Evolutionary conservation across 2,329 filamentous ascomycete genomes (phyloP), one percentile per base, ranked within the genome.

Genomic region (Sporothrix brunneoviolacea): DNA sequence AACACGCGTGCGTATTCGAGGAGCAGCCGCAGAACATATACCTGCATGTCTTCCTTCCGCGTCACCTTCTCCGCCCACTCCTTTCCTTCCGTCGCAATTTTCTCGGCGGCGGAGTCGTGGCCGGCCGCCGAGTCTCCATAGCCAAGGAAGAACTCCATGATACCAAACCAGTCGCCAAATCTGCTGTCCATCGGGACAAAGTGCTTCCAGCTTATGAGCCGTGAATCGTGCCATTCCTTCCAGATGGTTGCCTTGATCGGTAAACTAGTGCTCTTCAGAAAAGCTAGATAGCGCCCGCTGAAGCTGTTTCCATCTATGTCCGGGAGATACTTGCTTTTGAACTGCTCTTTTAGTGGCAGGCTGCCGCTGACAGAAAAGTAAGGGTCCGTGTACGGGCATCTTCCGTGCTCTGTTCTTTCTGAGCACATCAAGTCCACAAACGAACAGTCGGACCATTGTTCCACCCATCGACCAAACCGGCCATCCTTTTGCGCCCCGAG

Each of bases 201-300:
- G 65, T 93, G 88, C 60, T 81, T 80, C 87, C 88, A 93, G 0
- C 85, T 75, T 2, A 88, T 71, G 2, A 91, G 71, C 3, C 87
- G 75, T 39, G 76, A 77, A 62, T 91, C 86, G 61, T 91, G 87
- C 88, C 87, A 93, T 64, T 93, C 88, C 18, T 79, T 75, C 68
- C 83, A 93, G 19, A 91, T 70, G 0, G 87, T 89, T 6, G 83
- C 80, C 68, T 91, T 93, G 68, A 93, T 79, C 0, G 84, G 84
- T 8, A 91, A 65, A 15, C 79, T 83, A 2, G 80, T 86, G 27
- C 80, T 86, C 30, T 77, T 73, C 21, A 91, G 69, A 63, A 91
- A 89, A 0, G 77, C 80, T 4, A 82, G 74, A 60, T 83, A 88
- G 6, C 84, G 77, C 1, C 83, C 84, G 22, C 79, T 84, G 60